Conservation (phyloP, 2,329 filamentous ascomycete species). For the Emmonsia crescens region DNA sequence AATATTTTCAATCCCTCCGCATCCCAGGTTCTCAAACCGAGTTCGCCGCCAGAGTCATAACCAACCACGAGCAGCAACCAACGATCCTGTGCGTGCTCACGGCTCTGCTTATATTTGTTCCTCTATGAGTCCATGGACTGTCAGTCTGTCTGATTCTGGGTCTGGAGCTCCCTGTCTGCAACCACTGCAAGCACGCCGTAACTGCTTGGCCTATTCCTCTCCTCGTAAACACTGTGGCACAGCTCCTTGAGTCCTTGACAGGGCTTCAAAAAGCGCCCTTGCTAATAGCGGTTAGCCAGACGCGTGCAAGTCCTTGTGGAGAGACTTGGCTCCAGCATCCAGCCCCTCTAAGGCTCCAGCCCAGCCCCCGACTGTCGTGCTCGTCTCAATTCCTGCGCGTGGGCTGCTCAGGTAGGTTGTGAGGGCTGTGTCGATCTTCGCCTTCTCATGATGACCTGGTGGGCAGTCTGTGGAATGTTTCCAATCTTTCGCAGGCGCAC, state of each 20-base stretch:
- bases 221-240: not conserved
- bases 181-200: not conserved
- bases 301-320: not conserved
- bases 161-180: not conserved
- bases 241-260: not conserved
- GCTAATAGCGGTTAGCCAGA: not conserved
- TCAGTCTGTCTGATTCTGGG: too few species aligned
- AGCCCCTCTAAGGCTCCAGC: not conserved
- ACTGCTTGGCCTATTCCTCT: not conserved
- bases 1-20: not conserved
- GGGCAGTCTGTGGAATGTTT: too few species aligned
- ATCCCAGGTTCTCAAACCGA: too few species aligned
- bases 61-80: not conserved
- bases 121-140: too few species aligned
- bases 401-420: not conserved
- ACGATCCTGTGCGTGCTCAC: not conserved
- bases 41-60: too few species aligned
- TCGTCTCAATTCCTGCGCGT: not conserved
- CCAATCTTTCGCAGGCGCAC: too few species aligned
- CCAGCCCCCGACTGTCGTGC: not conserved
- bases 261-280: not conserved
- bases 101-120: not conserved
- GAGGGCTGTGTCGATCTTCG: not conserved
- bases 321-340: not conserved
- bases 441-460: not conserved